Conservation (phyloP, 1,284 basidiomycete genomes). For the Bothia castanella region DNA sequence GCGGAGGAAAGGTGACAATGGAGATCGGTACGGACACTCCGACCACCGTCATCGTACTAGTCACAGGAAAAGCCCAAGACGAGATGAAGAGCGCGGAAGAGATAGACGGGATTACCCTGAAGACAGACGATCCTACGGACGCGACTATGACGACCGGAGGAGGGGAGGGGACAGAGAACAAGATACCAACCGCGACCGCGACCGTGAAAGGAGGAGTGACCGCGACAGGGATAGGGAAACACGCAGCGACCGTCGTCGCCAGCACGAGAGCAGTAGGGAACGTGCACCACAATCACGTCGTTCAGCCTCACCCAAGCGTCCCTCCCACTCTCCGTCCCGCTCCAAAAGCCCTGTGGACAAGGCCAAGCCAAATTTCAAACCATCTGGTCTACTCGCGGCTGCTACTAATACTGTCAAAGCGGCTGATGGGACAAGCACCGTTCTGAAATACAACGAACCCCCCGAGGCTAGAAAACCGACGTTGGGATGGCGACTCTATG, state of each 20-base stretch:
- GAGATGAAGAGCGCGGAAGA: constrained; percentile 43
- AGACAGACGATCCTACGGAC: constrained; percentile 19
- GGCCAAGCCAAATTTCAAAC: constrained; percentile 81
- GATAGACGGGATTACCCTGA: constrained; percentile 19
- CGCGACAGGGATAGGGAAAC: constrained; percentile 42
- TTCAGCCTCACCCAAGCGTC: constrained; percentile 51
- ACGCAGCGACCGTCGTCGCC: constrained; percentile 30
- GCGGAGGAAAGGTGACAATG: constrained; percentile 8
- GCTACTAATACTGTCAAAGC: constrained; percentile 86
- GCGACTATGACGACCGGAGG: constrained; percentile 25
- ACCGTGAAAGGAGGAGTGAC: constrained; percentile 20
- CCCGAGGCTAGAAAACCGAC: constrained; percentile 93
- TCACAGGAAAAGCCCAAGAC: constrained; percentile 6
- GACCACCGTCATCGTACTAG: constrained; percentile 10
- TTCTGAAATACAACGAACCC: constrained; percentile 98
- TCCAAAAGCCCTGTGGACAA: constrained; percentile 48
- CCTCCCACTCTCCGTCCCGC: constrained; percentile 35
- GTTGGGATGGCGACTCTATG: constrained; percentile 91
- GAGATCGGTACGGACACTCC: constrained; percentile 5
- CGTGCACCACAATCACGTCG: constrained; percentile 44
- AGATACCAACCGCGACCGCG: constrained; percentile 21
- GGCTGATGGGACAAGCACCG: constrained; percentile 73
- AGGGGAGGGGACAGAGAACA: constrained; percentile 33
- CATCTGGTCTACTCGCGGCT: constrained; percentile 89
- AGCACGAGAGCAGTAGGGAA: constrained; percentile 23